These are phyloP conservation scores for Chrysoporthe austroafricana DNA, from an alignment of 2,329 filamentous ascomycete species.

Conservation along the genomic window DNA sequence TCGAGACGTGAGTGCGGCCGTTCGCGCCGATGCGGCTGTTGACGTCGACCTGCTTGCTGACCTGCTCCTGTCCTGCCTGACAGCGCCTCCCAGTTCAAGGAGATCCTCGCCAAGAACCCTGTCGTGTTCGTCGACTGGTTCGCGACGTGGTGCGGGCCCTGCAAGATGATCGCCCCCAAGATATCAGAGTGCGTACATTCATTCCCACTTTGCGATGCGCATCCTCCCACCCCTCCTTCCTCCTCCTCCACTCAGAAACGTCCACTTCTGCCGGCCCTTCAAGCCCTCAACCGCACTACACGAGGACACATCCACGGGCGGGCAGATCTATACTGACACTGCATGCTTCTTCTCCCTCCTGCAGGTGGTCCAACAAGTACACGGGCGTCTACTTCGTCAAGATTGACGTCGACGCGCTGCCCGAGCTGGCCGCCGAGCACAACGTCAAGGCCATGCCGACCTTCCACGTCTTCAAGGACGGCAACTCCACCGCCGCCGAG, in stretches of 20 bases:
- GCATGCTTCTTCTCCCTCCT: background rate
- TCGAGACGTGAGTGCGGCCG: conserved; percentile 40
- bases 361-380: conserved; percentile 62
- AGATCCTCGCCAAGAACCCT: conserved; percentile 42
- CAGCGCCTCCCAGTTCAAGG: conserved; percentile 39
- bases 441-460: conserved; percentile 91
- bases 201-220: background rate
- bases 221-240: background rate
- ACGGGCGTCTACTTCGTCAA: conserved; percentile 73
- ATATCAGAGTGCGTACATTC: conserved; percentile 62
- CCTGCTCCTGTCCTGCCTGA: background rate
- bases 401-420: conserved; percentile 85
- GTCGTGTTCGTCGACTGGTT: conserved; percentile 84
- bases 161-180: conserved; percentile 84
- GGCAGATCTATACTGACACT: too few relatives aligned
- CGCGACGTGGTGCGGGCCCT: conserved; percentile 92
- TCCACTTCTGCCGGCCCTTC: too few relatives aligned
- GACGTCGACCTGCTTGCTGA: background rate
- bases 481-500: conserved; percentile 71
- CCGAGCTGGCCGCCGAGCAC: conserved; percentile 75
- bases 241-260: background rate
- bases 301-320: too few relatives aligned
- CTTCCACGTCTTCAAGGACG: conserved; percentile 83
- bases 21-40: too few relatives aligned
- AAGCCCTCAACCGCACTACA: background rate